Conservation (phyloP, 140 eudicot species). For the Erigeron philadelphicus region DNA sequence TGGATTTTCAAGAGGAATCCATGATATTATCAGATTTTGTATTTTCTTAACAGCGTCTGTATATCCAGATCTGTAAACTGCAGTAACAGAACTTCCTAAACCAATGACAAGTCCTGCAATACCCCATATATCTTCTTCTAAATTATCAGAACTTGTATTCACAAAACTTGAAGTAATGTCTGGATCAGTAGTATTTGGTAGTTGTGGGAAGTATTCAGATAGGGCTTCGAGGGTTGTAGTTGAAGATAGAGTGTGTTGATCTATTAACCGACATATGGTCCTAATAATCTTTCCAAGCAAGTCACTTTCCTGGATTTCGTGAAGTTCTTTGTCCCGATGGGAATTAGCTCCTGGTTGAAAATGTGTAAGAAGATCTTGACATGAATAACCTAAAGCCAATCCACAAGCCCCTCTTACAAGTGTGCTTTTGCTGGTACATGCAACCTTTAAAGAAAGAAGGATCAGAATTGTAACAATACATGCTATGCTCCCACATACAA, state of each 20-base stretch:
- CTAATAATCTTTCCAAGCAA: conserved; percentile 53
- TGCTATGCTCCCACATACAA: conserved; percentile 13
- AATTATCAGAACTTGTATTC: conserved; percentile 30
- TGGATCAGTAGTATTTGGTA: conserved; percentile 31
- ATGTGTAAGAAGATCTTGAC: conserved; percentile 72
- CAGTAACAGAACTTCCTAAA: conserved; percentile 63
- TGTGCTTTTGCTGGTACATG: conserved; percentile 68
- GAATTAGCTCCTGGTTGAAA: conserved; percentile 32
- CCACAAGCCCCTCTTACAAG: conserved; percentile 98
- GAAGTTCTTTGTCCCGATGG: conserved; percentile 35
- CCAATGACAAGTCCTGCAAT: conserved; percentile 82
- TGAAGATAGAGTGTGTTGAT: conserved; percentile 43
- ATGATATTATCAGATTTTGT: conserved; percentile 48
- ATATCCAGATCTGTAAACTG: conserved; percentile 66
- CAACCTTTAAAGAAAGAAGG: conserved; percentile 49
- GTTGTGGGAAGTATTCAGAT: conserved; percentile 40
- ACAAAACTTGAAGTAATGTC: conserved; percentile 20
- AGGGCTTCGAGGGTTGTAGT: conserved; percentile 42
- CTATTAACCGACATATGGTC: conserved; percentile 51
- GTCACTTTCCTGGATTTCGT: conserved; percentile 49
- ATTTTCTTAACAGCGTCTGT: conserved; percentile 53
- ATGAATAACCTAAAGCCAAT: conserved; percentile 82
- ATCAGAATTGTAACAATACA: conserved; percentile 19
- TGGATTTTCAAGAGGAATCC: conserved; percentile 52
- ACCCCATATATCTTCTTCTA: conserved; percentile 89